phyloP scores from a whole-genome alignment of 192 early-diverging fungal species.

The Kappamyces sp. region DNA sequence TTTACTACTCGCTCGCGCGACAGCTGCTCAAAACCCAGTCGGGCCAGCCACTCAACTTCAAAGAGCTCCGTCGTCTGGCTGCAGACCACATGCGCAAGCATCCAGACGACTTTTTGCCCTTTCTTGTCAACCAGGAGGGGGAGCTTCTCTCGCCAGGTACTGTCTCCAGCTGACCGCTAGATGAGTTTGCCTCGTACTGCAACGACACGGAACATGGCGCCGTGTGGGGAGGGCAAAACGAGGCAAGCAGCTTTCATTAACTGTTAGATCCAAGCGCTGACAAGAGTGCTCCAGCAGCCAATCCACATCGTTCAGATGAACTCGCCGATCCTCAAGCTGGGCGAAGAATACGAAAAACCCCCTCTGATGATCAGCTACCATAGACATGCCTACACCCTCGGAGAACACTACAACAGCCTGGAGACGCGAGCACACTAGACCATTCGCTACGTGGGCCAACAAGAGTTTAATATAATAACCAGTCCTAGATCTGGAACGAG shows the following conservation, averaged over 20 bases:
- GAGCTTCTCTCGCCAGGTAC: constrained; percentile 60
- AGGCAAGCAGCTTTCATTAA: constrained; percentile 45
- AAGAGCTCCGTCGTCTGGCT: constrained; percentile 62
- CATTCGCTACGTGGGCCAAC: too few species aligned
- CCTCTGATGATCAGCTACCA: constrained; percentile 79
- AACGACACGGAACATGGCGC: constrained; percentile 71
- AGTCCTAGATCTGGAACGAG: constrained; percentile 13
- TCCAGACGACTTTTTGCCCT: constrained; percentile 86
- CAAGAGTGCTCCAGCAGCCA: constrained; percentile 62
- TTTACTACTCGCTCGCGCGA: constrained; percentile 86
- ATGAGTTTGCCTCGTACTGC: constrained; percentile 73
- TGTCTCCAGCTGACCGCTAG: constrained; percentile 27
- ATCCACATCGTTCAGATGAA: constrained; percentile 85
- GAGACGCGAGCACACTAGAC: background rate
- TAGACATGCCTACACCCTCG: constrained; percentile 83
- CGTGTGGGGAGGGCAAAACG: constrained; percentile 90
- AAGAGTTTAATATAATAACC: too few species aligned
- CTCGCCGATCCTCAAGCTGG: constrained; percentile 70
- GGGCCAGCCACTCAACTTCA: constrained; percentile 39
- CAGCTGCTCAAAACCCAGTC: constrained; percentile 51
- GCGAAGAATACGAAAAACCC: constrained; percentile 56
- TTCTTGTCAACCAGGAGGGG: constrained; percentile 73
- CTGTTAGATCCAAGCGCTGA: constrained; percentile 70
- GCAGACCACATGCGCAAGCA: constrained; percentile 75
- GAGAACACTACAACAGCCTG: constrained; percentile 95